phyloP scores from a whole-genome alignment of 2,329 filamentous ascomycete genomes.

The Trichoderma gracile region DNA sequence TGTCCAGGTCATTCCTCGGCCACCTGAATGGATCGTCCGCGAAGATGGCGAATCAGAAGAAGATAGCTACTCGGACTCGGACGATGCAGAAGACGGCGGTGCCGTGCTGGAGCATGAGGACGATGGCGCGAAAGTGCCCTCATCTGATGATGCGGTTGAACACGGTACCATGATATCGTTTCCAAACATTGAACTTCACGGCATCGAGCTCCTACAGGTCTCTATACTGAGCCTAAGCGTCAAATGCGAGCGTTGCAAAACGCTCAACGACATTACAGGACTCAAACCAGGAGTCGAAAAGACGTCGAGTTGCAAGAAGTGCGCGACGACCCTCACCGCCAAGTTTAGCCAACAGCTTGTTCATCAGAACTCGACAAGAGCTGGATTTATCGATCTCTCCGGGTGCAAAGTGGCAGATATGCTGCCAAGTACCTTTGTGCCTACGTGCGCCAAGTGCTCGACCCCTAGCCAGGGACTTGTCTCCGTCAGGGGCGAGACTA shows the following conservation, averaged over 20 bases:
- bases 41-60: conserved; percentile 46
- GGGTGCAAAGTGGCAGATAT: conserved; percentile 75
- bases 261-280: conserved; percentile 66
- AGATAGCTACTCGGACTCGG: conserved; percentile 49
- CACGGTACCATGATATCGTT: conserved; percentile 77
- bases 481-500: conserved; percentile 71
- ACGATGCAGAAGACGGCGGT: conserved; percentile 47
- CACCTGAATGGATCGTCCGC: conserved; percentile 69
- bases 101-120: conserved; percentile 40
- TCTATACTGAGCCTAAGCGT: conserved; percentile 66
- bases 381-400: conserved; percentile 75
- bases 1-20: conserved; percentile 70
- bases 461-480: conserved; percentile 67
- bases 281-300: conserved; percentile 59
- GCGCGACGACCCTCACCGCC: conserved; percentile 52
- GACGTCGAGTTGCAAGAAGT: conserved; percentile 59
- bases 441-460: conserved; percentile 76
- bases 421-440: conserved; percentile 76
- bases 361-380: conserved; percentile 70
- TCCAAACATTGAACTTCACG: conserved; percentile 72
- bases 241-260: conserved; percentile 79
- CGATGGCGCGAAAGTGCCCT: not conserved
- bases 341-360: conserved; percentile 68
- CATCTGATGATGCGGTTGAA: conserved; percentile 47
- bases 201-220: conserved; percentile 74